phyloP scores from a whole-genome alignment of 129 eudicot species.

The Flaveria ramosissima region DNA sequence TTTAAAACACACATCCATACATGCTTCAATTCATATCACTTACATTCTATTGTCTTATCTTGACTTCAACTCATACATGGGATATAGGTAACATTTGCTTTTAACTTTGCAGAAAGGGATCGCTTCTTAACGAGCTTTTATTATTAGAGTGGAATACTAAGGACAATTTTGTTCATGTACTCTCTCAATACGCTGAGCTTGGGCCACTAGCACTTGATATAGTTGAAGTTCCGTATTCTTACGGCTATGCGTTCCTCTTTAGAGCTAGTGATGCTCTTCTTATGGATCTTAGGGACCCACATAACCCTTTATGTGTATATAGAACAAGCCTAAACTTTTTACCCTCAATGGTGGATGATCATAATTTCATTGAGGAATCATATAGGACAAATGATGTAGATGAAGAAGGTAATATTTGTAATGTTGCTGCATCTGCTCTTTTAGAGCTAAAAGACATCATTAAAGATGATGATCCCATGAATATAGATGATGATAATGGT shows the following conservation, averaged over 20 bases:
- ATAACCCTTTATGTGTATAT: conserved; percentile 68
- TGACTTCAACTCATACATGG: neutral
- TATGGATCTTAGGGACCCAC: conserved; percentile 84
- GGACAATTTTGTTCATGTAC: conserved; percentile 53
- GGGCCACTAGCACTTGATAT: conserved; percentile 80
- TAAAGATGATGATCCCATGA: conserved; percentile 91
- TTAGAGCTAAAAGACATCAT: conserved; percentile 77
- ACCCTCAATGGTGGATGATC: conserved; percentile 61
- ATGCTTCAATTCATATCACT: conserved; percentile 23
- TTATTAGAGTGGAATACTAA: conserved; percentile 68
- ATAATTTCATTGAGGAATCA: conserved; percentile 51
- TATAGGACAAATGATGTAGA: conserved; percentile 70
- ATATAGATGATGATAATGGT: conserved; percentile 57
- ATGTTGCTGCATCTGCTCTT: conserved; percentile 96
- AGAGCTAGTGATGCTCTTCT: conserved; percentile 80
- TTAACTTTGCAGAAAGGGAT: conserved; percentile 63
- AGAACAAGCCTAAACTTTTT: conserved; percentile 62
- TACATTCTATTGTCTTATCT: neutral
- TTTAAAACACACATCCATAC: neutral
- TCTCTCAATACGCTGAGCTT: conserved; percentile 69
- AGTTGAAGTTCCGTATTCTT: conserved; percentile 79
- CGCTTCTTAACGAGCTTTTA: conserved; percentile 69
- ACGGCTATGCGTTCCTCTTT: conserved; percentile 77
- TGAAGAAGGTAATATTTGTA: conserved; percentile 82
- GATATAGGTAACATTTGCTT: conserved; percentile 21